Evolutionary conservation across 2,329 filamentous ascomycete genomes (phyloP).

Genomic region (Aspergillus sp.): DNA sequence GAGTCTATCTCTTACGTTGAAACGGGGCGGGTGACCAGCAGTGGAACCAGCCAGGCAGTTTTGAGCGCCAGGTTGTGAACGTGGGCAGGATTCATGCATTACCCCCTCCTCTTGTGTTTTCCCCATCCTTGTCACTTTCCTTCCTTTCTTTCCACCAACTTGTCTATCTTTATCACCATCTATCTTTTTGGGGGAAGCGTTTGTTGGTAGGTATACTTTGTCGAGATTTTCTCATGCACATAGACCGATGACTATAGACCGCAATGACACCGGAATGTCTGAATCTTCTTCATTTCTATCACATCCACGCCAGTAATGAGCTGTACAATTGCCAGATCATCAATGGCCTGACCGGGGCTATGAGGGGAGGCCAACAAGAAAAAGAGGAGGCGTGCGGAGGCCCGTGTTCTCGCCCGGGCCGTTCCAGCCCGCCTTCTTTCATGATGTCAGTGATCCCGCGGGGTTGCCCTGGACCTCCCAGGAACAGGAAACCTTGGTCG

Average conservation of each 20-base stretch:
- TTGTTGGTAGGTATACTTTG: conserved; percentile 10
- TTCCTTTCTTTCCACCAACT: neutral
- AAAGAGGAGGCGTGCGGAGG: conserved; percentile 8
- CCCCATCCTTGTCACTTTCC: conserved; percentile 1
- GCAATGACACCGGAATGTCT: conserved; percentile 5
- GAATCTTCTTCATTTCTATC: neutral
- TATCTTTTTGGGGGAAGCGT: conserved; percentile 3
- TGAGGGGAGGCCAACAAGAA: neutral
- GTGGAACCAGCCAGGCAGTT: conserved; percentile 15
- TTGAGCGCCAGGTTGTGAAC: conserved; percentile 23
- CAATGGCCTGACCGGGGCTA: neutral
- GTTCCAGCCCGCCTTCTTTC: conserved; percentile 9
- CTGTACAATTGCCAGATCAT: neutral
- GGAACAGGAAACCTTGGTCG: conserved; percentile 18
- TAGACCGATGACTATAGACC: conserved; percentile 19
- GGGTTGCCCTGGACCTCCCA: conserved; percentile 16
- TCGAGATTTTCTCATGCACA: conserved; percentile 15
- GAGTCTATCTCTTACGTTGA: conserved; percentile 11
- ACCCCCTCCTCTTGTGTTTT: conserved; percentile 2
- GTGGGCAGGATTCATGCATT: conserved; percentile 1
- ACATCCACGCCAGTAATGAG: neutral
- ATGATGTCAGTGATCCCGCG: conserved; percentile 27
- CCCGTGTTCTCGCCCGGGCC: conserved; percentile 1
- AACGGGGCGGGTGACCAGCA: conserved; percentile 11
- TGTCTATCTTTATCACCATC: neutral